Percentiles rank a stretch among this genome's conserved stretches.
These are phyloP conservation scores for Linum trigynum DNA, from an alignment of 345 rosid genomes.

Conservation along the genomic window DNA sequence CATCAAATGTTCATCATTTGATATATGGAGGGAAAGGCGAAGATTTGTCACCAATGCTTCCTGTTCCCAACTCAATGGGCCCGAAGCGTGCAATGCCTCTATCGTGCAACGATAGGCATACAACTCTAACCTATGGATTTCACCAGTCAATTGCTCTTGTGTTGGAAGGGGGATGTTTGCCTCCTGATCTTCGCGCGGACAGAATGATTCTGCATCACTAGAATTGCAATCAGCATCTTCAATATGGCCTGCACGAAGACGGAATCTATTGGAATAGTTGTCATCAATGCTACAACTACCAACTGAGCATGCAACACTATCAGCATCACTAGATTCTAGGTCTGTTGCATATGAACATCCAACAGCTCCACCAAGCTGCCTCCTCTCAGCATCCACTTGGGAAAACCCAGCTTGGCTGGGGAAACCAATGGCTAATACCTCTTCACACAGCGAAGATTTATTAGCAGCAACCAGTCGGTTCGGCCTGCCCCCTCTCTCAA, in stretches of 20 bases:
- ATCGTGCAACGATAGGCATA: slow-evolving; percentile 21
- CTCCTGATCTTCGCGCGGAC: background rate
- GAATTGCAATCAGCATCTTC: slow-evolving; percentile 8
- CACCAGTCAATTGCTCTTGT: slow-evolving; percentile 9
- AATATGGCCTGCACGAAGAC: background rate
- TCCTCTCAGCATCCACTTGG: background rate
- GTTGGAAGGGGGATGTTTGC: background rate
- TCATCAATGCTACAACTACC: slow-evolving; percentile 28
- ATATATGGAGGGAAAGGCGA: slow-evolving; percentile 54
- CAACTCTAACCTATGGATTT: slow-evolving; percentile 20
- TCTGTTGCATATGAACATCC: slow-evolving; percentile 8
- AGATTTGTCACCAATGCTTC: slow-evolving; percentile 70
- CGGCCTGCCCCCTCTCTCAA: slow-evolving; percentile 10
- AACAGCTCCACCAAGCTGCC: slow-evolving; percentile 3
- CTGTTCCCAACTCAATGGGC: slow-evolving; percentile 45
- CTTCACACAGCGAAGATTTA: slow-evolving; percentile 13
- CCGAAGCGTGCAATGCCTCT: slow-evolving; percentile 29
- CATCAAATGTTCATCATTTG: slow-evolving; percentile 66
- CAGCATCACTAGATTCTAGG: slow-evolving; percentile 11
- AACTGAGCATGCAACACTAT: slow-evolving; percentile 28
- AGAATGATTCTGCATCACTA: slow-evolving; percentile 24
- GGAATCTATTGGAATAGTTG: slow-evolving; percentile 4
- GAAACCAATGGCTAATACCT: slow-evolving; percentile 19
- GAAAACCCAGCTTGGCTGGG: slow-evolving; percentile 15
- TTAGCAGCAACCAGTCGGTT: background rate